Evolutionary conservation across 345 rosid genomes (phyloP), one percentile per base, ranked within the genome.

Genomic region (Eutrema heterophyllum): DNA sequence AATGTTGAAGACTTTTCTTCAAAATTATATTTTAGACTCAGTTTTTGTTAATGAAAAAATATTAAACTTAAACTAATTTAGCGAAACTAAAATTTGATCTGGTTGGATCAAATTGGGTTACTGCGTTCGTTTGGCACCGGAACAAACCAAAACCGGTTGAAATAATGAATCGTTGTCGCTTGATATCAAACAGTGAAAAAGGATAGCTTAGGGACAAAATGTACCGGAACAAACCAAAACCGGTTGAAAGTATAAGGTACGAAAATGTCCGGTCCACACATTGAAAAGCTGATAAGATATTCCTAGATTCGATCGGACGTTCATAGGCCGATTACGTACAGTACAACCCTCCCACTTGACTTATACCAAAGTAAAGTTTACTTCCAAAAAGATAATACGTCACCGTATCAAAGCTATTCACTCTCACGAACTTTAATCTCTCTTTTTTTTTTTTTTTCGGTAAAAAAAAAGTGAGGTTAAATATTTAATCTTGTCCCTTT

Each of bases 211-310:
- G 27, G 40, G 32, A 55, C 21, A 68, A 55, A 13, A 1, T 38
- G 33, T 61, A 61, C 61, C 68, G 14, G 35, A 36, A 66, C 38
- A 46, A 65, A 46, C 50, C 70, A 39, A 50, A 38, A 27, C 8
- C 35, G 24, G 33, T 24, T 26, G 12, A 44, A 9, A 55, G 65
- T 35, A 9, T 16, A 73, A 64, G 58, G 48, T 46, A 56, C 36
- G 52, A 73, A 48, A 45, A 5, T 56, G 16, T 46, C 18, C 53
- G 50, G 62, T n/a, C 68, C 15, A 29, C 26, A 61, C 46, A 50
- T 51, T 9, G 21, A 44, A 74, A 40, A 58, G 46, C 21, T 50
- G 61, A 67, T 16, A 73, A 67, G 68, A 67, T 67, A 58, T 74
- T 67, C 35, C 36, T 49, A 67, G 68, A 75, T 74, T 59, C 68